Evolutionary conservation across 306 rosid genomes (phyloP).

Genomic region (Lagenaria siceraria): DNA sequence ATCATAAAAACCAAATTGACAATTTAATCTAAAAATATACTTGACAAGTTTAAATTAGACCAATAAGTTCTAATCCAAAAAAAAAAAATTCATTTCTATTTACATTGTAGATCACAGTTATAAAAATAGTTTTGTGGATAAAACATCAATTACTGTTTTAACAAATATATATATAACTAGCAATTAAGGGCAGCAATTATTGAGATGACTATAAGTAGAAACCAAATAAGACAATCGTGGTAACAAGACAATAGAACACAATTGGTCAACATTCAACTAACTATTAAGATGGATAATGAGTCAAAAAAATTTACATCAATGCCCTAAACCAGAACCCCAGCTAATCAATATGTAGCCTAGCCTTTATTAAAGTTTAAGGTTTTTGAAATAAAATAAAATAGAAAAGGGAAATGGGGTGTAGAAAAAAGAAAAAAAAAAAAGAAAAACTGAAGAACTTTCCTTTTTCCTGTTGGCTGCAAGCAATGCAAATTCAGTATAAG

Average conservation of each 20-base stretch:
- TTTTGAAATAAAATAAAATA: background rate
- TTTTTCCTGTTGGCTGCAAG: slow-evolving; percentile 12
- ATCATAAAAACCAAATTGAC: too few species aligned
- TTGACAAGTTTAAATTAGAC: too few species aligned
- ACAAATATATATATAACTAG: too few species aligned
- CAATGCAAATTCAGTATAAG: slow-evolving; percentile 43
- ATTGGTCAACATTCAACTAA: background rate
- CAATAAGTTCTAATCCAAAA: background rate
- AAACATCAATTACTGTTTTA: too few species aligned
- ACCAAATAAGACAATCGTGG: background rate
- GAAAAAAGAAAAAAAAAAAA: slow-evolving; percentile 2
- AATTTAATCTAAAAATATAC: too few species aligned
- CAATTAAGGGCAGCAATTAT: too few species aligned
- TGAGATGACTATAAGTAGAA: background rate
- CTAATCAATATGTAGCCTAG: slow-evolving; percentile 25
- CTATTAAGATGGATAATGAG: background rate
- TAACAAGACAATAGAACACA: background rate
- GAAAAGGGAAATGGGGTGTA: background rate
- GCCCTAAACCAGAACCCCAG: slow-evolving; percentile 20
- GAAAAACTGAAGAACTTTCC: slow-evolving; percentile 5
- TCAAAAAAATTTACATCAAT: slow-evolving; percentile 9
- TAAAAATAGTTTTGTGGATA: background rate
- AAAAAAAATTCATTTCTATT: background rate
- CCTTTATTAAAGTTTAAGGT: slow-evolving; percentile 33
- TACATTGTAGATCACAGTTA: background rate